Percentiles rank a stretch among this genome's conserved stretches.
phyloP scores from a whole-genome alignment of 2,329 filamentous ascomycete species.

The Sclerotinia spermophila region DNA sequence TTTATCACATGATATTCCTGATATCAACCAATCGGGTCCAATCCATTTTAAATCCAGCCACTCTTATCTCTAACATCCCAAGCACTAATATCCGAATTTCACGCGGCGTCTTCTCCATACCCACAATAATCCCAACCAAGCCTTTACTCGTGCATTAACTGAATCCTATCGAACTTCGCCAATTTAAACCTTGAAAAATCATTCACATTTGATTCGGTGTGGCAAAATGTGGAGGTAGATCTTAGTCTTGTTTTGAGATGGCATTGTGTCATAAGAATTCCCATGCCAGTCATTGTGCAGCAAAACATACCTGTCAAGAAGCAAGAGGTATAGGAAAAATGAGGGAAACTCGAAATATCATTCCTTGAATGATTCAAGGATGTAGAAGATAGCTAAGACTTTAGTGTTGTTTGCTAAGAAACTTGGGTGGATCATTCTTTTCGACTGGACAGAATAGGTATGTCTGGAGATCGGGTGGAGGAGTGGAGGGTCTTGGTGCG shows the following conservation, averaged over 20 bases:
- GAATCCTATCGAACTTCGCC: not conserved
- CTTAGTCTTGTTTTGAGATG: slow-evolving; percentile 2
- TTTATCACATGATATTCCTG: not conserved
- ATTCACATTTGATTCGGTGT: not conserved
- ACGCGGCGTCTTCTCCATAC: slow-evolving; percentile 9
- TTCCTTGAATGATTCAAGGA: not conserved
- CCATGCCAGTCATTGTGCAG: not conserved
- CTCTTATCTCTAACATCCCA: not conserved
- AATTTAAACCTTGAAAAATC: not conserved
- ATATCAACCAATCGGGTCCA: slow-evolving; percentile 10
- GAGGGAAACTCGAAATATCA: not conserved
- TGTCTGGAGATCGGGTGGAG: slow-evolving; percentile 1
- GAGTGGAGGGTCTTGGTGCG: not conserved
- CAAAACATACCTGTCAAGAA: not conserved
- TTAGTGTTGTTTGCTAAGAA: not conserved
- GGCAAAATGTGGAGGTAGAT: slow-evolving; percentile 16
- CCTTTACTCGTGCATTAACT: not conserved
- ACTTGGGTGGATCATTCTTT: not conserved
- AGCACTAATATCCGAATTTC: slow-evolving; percentile 15
- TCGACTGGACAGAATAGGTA: not conserved
- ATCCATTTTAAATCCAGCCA: not conserved
- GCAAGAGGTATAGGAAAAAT: not conserved
- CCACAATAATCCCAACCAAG: not conserved
- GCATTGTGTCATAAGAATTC: slow-evolving; percentile 8
- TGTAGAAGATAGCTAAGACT: not conserved